Evolutionary conservation across 306 rosid genomes (phyloP), one percentile per base, ranked within the genome.

Genomic region (Medicago lupulina): DNA sequence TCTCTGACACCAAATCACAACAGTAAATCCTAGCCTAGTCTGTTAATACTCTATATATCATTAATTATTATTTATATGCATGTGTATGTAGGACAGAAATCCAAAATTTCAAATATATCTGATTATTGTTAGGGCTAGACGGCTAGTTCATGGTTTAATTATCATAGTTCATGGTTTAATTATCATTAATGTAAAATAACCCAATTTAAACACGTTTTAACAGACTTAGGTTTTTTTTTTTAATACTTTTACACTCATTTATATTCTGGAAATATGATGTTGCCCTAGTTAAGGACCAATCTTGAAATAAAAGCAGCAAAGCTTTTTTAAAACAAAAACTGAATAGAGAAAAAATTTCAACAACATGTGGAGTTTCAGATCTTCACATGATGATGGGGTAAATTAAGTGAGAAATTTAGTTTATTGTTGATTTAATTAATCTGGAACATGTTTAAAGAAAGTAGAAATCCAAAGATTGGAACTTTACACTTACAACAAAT

Each of bases 1-100:
- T 87, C 84, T 36, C 89, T 80, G 88, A 71, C 87, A 81, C 81
- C 85, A 83, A 79, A 91, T 91, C 96, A 67, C 62, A 88, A 91
- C 91, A 91, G 89, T 84, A 51, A 51, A 9, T 74, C 38, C 53
- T 10, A 4, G 15, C 14, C 14, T 43, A 43, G 49, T 34, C 6
- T 4, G 38, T 18, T 81, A 81, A 76, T 75, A 51, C 70, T 49
- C 70, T 47, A 34, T 34, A 4, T 4, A 5, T 34, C 38, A 34
- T 34, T 34, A 34, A 34, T 34, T 23, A 23, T 23, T 1, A 23
- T 23, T 23, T 3, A 34, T 7, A 5, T 34, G 7, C 38, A 34
- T 34, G 38, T 34, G 38, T 28, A 39, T 47, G 40, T 13, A 75
- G 39, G 53, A 11, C 53, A 62, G 23, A 57, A n/a, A 1, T n/a